Evolutionary conservation across 345 rosid species (phyloP).

Genomic region (Lenwebbia sp.): DNA sequence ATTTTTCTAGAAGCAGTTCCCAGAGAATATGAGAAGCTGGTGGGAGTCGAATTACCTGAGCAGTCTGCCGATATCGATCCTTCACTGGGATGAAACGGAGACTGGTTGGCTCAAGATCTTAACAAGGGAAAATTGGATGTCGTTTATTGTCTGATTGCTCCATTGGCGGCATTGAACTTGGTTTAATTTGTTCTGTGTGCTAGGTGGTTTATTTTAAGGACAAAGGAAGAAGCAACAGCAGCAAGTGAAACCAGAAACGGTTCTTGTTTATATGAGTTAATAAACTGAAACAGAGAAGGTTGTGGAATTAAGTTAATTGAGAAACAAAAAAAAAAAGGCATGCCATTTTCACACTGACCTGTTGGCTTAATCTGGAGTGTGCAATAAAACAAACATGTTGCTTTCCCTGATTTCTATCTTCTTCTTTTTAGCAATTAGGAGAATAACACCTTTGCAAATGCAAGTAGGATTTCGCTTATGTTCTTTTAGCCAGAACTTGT

Average conservation of each 20-base stretch:
- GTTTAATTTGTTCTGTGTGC: slow-evolving; percentile 20
- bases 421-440: background rate
- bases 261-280: too few species aligned
- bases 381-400: background rate
- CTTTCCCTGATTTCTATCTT: background rate
- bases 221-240: slow-evolving; percentile 4
- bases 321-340: too few species aligned
- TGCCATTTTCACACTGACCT: too few species aligned
- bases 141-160: slow-evolving; percentile 25
- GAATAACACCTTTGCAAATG: background rate
- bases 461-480: background rate
- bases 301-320: too few species aligned
- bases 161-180: slow-evolving; percentile 9
- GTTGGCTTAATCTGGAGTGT: background rate
- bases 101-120: slow-evolving; percentile 34
- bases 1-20: slow-evolving; percentile 42
- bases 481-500: background rate
- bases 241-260: too few species aligned
- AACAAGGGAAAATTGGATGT: slow-evolving; percentile 30
- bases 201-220: slow-evolving; percentile 19
- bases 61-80: slow-evolving; percentile 13
- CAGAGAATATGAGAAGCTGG: slow-evolving; percentile 41
- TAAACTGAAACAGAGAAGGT: too few species aligned
- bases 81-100: slow-evolving; percentile 12
- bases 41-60: slow-evolving; percentile 18